Base-by-base conservation (phyloP, 768 basidiomycete genomes). In the Leucogyrophana mollusca region DNA sequence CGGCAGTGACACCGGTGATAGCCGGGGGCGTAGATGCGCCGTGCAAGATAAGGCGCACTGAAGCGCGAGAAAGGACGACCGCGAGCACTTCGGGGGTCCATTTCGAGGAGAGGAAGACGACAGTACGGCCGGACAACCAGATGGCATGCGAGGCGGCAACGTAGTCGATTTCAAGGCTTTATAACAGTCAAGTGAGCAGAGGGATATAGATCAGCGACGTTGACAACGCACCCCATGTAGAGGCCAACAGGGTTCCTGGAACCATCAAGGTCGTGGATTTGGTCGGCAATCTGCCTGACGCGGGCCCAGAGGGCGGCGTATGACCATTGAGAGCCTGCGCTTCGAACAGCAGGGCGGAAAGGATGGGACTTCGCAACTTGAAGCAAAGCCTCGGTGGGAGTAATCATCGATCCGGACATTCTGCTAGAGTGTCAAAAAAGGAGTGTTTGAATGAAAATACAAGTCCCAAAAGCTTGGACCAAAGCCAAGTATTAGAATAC, bases 221-320 rank as follows among this genome's bases (percentile, higher is more conserved):
- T 34, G 27, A 30, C 9, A 37, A 18, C 47, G 17, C 33, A 61
- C 62, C 56, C 53, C 56, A 62, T 59, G 46, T 56, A 37, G 42
- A 64, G 56, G 44, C 62, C 62, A n/a, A 64, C 47, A 35, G 60
- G 43, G 33, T 48, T 40, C 39, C 53, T 36, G 34, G 50, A 32
- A 35, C 40, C 32, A 41, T 52, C 54, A 33, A 61, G 47, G 25
- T 30, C 40, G 32, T 34, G 22, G 16, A 64, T 53, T 40, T 46
- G 46, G 41, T 58, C 54, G 11, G 61, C 53, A 9, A 64, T 56
- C 41, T 53, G 50, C 46, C 56, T 52, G 45, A 64, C 54, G 37
- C 62, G 62, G 43, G 57, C 52, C 62, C 62, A 64, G n/a, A 64
- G 53, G 43, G 58, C 62, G 37, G 57, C 58, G n/a, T 64, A 64